These are phyloP conservation scores for Suillus paluster DNA, from an alignment of 768 basidiomycete species.

Conservation along the genomic window DNA sequence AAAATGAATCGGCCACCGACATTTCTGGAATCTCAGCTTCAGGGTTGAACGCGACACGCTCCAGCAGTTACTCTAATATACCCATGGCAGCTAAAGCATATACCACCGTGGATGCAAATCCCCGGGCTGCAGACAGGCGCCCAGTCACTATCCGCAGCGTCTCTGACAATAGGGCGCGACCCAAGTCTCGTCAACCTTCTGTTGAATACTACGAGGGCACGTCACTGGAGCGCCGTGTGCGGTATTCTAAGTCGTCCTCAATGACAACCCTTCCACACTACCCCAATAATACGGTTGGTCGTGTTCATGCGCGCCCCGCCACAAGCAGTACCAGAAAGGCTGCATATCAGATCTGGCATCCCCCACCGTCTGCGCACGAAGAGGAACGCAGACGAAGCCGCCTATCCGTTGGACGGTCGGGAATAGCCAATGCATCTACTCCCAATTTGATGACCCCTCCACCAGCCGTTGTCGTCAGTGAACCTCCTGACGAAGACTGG, in stretches of 20 bases:
- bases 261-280: conserved; percentile 28
- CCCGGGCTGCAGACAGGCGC: conserved; percentile 14
- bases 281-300: conserved; percentile 21
- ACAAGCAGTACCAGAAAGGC: conserved; percentile 19
- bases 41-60: conserved; percentile 4
- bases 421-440: conserved; percentile 10
- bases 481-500: conserved; percentile 64
- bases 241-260: conserved; percentile 21
- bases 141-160: conserved; percentile 21
- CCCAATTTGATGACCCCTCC: conserved; percentile 8
- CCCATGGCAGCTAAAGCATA: conserved; percentile 15
- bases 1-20: conserved; percentile 13
- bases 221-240: conserved; percentile 7
- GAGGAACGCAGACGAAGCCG: conserved; percentile 35
- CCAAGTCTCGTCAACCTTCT: conserved; percentile 6
- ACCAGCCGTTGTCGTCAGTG: conserved; percentile 14
- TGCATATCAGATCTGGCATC: conserved; percentile 61
- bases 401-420: conserved; percentile 20
- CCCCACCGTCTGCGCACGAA: conserved; percentile 54
- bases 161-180: conserved; percentile 19
- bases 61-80: conserved; percentile 18
- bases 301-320: conserved; percentile 29
- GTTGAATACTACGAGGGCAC: conserved; percentile 11
- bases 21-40: conserved; percentile 12
- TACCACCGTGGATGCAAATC: conserved; percentile 11